Conservation (phyloP, 768 basidiomycete genomes). For the Artomyces pyxidatus region DNA sequence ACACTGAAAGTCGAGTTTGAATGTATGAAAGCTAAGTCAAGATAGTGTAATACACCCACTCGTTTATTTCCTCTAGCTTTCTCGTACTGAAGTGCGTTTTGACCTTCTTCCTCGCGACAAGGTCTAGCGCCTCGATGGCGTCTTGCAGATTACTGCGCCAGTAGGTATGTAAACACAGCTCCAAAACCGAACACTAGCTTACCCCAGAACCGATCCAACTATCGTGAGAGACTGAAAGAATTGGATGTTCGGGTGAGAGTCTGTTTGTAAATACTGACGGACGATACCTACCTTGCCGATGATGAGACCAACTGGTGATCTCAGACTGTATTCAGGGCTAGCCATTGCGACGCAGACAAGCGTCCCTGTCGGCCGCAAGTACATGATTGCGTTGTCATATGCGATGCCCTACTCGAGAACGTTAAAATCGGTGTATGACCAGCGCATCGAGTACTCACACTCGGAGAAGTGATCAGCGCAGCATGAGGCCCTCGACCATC, state of each 20-base stretch:
- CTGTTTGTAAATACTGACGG: no score
- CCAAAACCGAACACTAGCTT: not conserved
- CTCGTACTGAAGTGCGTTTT: not conserved
- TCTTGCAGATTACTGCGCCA: not conserved
- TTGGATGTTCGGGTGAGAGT: no score
- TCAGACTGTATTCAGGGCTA: conserved; percentile 18
- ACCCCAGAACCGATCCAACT: not conserved
- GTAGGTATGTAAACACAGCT: not conserved
- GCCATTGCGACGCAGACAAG: conserved; percentile 36
- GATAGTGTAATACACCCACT: not conserved
- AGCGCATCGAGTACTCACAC: conserved; percentile 8
- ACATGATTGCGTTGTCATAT: conserved; percentile 35
- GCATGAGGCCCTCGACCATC: conserved; percentile 40
- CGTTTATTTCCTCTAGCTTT: not conserved
- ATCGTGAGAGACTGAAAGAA: not conserved
- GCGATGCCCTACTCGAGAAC: conserved; percentile 22
- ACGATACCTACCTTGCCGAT: conserved; percentile 21
- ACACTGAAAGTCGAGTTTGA: not conserved
- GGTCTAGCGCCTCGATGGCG: conserved; percentile 1
- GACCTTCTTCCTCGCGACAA: conserved; percentile 1
- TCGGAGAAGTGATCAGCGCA: conserved; percentile 19
- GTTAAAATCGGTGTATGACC: not conserved
- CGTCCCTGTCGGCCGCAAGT: conserved; percentile 35
- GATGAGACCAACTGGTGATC: conserved; percentile 24
- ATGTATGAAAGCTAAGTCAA: not conserved